Base-by-base conservation (phyloP, 805 yeast species). In the Lachancea meyersii region DNA sequence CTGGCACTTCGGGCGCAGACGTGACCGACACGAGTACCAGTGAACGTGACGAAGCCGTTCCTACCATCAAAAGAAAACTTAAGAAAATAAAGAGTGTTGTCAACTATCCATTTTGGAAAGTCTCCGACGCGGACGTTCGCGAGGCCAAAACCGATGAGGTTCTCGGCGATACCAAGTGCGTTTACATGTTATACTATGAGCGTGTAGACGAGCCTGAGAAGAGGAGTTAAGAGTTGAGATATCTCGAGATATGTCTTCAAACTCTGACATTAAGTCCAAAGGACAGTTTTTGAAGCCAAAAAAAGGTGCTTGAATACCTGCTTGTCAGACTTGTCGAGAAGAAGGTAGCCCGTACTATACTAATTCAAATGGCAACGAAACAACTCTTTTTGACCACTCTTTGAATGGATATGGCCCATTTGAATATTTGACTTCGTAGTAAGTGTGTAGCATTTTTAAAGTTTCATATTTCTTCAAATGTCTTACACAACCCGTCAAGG, bases 161-260 rank as follows among this genome's bases (percentile, higher is more conserved):
- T 1, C 64, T 86, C 32, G 69, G 65, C 42, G 95, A 87, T 54
- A 76, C 77, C 23, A 69, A 77, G 22, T 86, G 84, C n/a, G 96
- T 79, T 1, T 91, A 91, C 62, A 76, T 91, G 83, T 65, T 91
- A 41, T 82, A 85, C 55, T 93, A 85, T 57, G 95, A 89, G 58
- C 45, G 45, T 24, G 41, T 42, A 2, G 41, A 42, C 20, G 37
- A 37, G 31, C 11, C 13, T 31, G 20, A 34, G 18, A 34, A 34
- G n/a, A n/a, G n/a, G n/a, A n/a, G n/a, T n/a, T n/a, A n/a, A n/a
- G 26, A 23, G 26, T 23, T 23, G 26, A 23, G 26, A 23, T 23
- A 11, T 11, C 26, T 11, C 7, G 26, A 8, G 7, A 23, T 23
- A 11, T 8, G 11, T 23, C n/a, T n/a, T n/a, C n/a, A n/a, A n/a